Conservation (phyloP, 352 stramenopile genomes). For the Blastocystis sp. region DNA sequence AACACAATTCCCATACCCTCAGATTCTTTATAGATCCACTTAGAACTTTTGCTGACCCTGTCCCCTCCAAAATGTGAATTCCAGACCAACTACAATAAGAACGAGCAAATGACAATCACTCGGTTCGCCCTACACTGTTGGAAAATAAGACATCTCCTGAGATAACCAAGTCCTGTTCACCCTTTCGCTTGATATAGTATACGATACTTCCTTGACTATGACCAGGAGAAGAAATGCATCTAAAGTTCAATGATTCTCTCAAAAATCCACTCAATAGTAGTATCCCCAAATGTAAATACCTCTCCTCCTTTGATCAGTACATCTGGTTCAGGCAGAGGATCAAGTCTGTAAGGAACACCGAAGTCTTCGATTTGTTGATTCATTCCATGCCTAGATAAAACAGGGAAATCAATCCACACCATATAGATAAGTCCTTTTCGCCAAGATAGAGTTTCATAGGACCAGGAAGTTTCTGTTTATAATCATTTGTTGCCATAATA, state of each 20-base stretch:
- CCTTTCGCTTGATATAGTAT: constrained; percentile 17
- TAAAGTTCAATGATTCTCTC: background rate
- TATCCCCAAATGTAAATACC: constrained; percentile 48
- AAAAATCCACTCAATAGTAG: background rate
- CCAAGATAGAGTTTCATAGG: constrained; percentile 45
- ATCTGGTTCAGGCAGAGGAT: constrained; percentile 23
- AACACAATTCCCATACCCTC: background rate
- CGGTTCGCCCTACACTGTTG: constrained; percentile 6
- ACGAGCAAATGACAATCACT: background rate
- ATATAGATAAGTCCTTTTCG: background rate
- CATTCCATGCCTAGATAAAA: background rate
- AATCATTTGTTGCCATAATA: constrained; percentile 66
- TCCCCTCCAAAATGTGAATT: constrained; percentile 24
- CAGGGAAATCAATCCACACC: background rate
- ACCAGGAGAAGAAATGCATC: constrained; percentile 26
- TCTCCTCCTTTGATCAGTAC: constrained; percentile 48
- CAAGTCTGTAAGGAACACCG: background rate
- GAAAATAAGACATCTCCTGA: constrained; percentile 42
- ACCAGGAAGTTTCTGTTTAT: constrained; percentile 6
- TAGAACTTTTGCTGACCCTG: background rate
- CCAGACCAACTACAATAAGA: constrained; percentile 36
- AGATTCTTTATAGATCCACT: background rate
- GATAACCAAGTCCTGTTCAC: background rate
- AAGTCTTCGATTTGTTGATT: constrained; percentile 58
- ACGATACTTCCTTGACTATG: constrained; percentile 52